Percentiles rank a stretch among this genome's conserved stretches.
Conservation (phyloP, 257 asterid genomes). For the Penstemon davidsonii region DNA sequence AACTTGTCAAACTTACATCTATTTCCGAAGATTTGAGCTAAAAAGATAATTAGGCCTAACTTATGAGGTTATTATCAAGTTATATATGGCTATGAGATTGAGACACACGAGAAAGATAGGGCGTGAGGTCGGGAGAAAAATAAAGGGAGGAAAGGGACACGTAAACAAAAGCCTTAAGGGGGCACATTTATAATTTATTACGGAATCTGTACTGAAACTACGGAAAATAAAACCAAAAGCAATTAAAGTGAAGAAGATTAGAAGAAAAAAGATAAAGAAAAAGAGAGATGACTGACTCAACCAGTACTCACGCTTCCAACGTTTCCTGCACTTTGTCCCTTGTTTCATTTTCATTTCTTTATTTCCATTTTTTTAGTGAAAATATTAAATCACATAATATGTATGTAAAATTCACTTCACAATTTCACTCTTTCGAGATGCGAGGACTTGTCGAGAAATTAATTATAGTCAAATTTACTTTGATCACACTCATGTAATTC, state of each 20-base stretch:
- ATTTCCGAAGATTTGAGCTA: no score
- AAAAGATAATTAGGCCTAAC: no score
- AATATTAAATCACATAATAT: no score
- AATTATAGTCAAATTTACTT: no score
- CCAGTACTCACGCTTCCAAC: conserved; percentile 18
- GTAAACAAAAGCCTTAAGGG: neutral
- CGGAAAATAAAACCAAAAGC: conserved; percentile 1
- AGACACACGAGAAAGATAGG: neutral
- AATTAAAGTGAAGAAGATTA: neutral
- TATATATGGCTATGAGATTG: neutral
- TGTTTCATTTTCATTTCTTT: neutral
- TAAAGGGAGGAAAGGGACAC: neutral
- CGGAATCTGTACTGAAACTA: conserved; percentile 18
- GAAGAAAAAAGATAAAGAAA: neutral
- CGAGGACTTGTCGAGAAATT: no score
- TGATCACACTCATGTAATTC: no score
- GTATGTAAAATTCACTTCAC: no score
- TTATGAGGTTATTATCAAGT: neutral
- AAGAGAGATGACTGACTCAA: neutral
- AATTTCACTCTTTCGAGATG: no score
- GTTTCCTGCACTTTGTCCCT: conserved; percentile 1
- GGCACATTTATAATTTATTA: neutral
- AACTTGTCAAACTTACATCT: no score
- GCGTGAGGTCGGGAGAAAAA: neutral
- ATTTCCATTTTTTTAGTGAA: neutral